Evolutionary conservation across 148 eudicot species (phyloP).

Genomic region (Vaccinium macrocarpon): DNA sequence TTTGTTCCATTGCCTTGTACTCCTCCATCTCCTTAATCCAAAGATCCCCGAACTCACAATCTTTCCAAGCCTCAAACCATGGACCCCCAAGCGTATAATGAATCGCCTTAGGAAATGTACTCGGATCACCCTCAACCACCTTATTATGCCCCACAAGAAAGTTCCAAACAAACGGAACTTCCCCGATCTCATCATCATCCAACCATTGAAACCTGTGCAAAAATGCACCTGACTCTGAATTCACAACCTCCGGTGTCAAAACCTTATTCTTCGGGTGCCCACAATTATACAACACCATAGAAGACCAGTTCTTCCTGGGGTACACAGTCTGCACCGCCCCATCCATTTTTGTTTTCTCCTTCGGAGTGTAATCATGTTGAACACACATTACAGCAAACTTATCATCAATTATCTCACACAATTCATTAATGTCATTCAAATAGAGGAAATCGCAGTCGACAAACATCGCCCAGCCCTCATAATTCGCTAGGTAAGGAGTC

Average conservation of each 20-base stretch:
- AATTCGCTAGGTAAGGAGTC: slow-evolving; percentile 73
- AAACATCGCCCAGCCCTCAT: slow-evolving; percentile 91
- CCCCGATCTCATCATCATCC: slow-evolving; percentile 84
- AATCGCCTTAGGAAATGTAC: slow-evolving; percentile 68
- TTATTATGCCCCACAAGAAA: slow-evolving; percentile 91
- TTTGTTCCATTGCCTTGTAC: slow-evolving; percentile 26
- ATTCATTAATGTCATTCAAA: slow-evolving; percentile 60
- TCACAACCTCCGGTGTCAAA: slow-evolving; percentile 72
- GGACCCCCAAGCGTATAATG: slow-evolving; percentile 97
- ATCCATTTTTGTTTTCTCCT: slow-evolving; percentile 93
- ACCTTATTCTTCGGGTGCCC: slow-evolving; percentile 73
- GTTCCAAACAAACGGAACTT: slow-evolving; percentile 86
- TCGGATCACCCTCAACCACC: slow-evolving; percentile 58
- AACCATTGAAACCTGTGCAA: slow-evolving; percentile 91
- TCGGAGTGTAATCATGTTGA: slow-evolving; percentile 90
- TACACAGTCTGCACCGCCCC: slow-evolving; percentile 92
- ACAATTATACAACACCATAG: slow-evolving; percentile 94
- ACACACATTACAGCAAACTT: slow-evolving; percentile 92
- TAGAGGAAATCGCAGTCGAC: slow-evolving; percentile 94
- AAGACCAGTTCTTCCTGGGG: slow-evolving; percentile 98
- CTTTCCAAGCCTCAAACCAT: slow-evolving; percentile 93
- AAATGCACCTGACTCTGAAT: slow-evolving; percentile 64
- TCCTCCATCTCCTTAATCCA: slow-evolving; percentile 70
- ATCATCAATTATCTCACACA: slow-evolving; percentile 65
- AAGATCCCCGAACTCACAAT: slow-evolving; percentile 80